Base-by-base conservation (phyloP, 139 green algal species). In the Microglena sp. region DNA sequence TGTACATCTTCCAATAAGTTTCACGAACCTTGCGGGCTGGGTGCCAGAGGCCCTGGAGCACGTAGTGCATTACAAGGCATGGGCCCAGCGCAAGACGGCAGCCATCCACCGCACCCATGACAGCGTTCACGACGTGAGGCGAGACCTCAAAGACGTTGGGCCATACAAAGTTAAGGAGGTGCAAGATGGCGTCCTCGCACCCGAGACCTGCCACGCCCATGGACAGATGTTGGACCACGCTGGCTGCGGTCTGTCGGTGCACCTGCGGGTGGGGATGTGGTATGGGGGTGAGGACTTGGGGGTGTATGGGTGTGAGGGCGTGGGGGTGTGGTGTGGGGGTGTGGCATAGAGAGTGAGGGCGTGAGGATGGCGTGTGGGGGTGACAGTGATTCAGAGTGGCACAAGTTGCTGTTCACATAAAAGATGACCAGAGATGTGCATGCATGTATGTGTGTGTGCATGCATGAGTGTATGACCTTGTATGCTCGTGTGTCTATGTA, bases 81-180 rank as follows among this genome's bases (percentile, higher is more conserved):
- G 94, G 89, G 0, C 94, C 94, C 11, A 97, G 68, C 8, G 87
- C 72, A 4, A 98, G 64, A 6, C 94, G 77, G 75, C 88, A 89
- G 45, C 86, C 92, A 31, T 98, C 92, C 31, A 99, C 84, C 18
- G 94, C 92, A 1, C 87, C 90, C 56, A 77, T 92, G 18, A 96
- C 88, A 0, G 88, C 90, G 57, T 97, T 89, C 60, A 97, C 82
- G 24, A 99, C 71, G 78, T 99, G 94, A 27, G 94, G 93, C 21
- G 73, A 87, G 22, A 79, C 86, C 85, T 99, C 94, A 69, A 99
- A 97, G 40, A 99, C 90, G 83, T 99, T 99, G 40, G 94, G 94
- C 92, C 93, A 99, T 61, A 98, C 83, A 64, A 86, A 93, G 73
- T 99, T 99, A 55, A 99, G 79, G 66, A 99, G 82, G 82, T 99